Conservation (phyloP, 73 alveolate species). For the Symbiodinium natans region DNA sequence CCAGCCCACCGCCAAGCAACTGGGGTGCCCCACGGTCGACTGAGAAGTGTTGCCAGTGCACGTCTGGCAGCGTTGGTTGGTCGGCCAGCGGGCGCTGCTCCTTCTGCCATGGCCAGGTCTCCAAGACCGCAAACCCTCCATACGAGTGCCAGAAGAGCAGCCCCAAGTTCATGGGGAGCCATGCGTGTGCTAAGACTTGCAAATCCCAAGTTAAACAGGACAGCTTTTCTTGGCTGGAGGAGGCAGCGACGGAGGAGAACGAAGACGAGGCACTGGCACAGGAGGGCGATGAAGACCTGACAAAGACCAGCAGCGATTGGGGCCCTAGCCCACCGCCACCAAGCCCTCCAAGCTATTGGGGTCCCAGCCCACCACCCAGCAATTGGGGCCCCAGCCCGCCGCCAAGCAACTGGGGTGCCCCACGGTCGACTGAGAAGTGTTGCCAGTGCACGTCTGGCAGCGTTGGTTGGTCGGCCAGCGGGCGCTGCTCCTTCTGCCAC, state of each 20-base stretch:
- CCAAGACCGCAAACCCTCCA: slow-evolving; percentile 1
- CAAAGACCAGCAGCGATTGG: no score
- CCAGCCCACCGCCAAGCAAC: no score
- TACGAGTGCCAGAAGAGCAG: slow-evolving; percentile 33
- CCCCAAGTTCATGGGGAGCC: slow-evolving; percentile 39
- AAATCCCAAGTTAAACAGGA: neutral
- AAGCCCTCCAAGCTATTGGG: no score
- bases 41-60: slow-evolving; percentile 46
- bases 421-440: slow-evolving; percentile 24
- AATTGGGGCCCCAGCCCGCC: no score
- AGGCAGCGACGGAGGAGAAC: neutral
- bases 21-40: slow-evolving; percentile 1
- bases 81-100: slow-evolving; percentile 39
- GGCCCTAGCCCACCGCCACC: no score
- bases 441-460: slow-evolving; percentile 28
- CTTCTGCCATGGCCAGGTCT: slow-evolving; percentile 11
- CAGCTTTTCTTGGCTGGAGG: slow-evolving; percentile 36
- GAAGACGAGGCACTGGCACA: neutral
- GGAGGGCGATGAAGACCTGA: neutral
- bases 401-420: neutral
- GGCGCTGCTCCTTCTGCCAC: slow-evolving; percentile 35
- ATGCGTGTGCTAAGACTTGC: slow-evolving; percentile 47
- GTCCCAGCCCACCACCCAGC: no score
- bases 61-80: neutral
- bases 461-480: slow-evolving; percentile 2